Conservation (phyloP, 2,329 filamentous ascomycete genomes). For the Keithomyces neogunnii region DNA sequence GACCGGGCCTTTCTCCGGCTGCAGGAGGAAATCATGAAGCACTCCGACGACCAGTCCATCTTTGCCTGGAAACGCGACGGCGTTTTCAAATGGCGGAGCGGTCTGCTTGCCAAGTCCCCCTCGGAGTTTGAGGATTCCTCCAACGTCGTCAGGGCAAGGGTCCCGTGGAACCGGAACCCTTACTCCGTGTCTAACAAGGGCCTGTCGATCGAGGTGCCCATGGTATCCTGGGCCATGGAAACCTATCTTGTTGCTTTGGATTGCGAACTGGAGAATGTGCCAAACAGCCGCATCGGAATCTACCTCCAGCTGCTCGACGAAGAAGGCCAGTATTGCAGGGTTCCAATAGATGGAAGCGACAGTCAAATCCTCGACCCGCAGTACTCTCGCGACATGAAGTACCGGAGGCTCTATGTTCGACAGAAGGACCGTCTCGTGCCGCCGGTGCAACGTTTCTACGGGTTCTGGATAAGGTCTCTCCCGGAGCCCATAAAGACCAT, state of each 20-base stretch:
- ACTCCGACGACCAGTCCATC: slow-evolving; percentile 17
- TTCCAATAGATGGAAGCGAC: background rate
- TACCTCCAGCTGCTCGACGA: slow-evolving; percentile 3
- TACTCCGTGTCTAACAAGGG: slow-evolving; percentile 7
- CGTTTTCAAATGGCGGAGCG: background rate
- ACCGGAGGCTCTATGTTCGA: slow-evolving; percentile 4
- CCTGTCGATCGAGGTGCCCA: slow-evolving; percentile 5
- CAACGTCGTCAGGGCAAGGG: background rate
- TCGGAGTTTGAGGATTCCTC: background rate
- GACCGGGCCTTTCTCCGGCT: slow-evolving; percentile 18
- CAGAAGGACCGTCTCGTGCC: slow-evolving; percentile 1
- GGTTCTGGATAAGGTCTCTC: slow-evolving; percentile 4
- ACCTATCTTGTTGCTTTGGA: slow-evolving; percentile 6
- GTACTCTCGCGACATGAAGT: background rate
- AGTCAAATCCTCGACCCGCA: background rate
- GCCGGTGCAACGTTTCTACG: background rate
- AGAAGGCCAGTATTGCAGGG: background rate
- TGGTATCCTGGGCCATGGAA: slow-evolving; percentile 6
- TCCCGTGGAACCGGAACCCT: slow-evolving; percentile 1
- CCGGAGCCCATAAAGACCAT: background rate
- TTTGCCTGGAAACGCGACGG: slow-evolving; percentile 13
- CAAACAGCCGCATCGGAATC: slow-evolving; percentile 3
- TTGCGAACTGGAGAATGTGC: background rate
- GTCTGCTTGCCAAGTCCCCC: background rate
- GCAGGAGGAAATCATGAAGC: slow-evolving; percentile 20